Evolutionary conservation across 83 land plant genomes (phyloP).

Genomic region (Diphasiastrum complanatum): DNA sequence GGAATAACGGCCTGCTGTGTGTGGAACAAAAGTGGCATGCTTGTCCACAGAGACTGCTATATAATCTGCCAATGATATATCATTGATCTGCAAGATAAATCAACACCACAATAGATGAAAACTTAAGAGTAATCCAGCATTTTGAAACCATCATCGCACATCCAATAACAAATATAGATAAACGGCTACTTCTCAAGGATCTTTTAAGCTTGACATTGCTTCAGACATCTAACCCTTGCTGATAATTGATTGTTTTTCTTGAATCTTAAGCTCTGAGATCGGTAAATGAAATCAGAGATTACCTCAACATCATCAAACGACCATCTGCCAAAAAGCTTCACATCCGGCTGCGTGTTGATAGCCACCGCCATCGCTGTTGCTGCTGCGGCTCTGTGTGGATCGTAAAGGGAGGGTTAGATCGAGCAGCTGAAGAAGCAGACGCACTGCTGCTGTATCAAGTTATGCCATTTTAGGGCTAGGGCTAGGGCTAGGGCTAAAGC

Average conservation of each 20-base stretch:
- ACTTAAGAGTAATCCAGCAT: background rate
- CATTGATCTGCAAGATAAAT: constrained; percentile 33
- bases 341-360: constrained; percentile 23
- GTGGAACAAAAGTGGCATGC: constrained; percentile 64
- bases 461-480: no score
- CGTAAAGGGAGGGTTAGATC: no score
- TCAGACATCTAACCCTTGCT: background rate
- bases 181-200: no score
- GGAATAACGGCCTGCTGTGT: constrained; percentile 68
- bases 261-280: background rate
- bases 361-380: background rate
- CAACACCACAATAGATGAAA: background rate
- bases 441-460: no score
- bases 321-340: constrained; percentile 62
- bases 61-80: constrained; percentile 56
- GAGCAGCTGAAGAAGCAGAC: no score
- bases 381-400: no score
- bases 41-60: constrained; percentile 45
- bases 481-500: no score
- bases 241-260: background rate
- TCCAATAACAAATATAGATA: background rate
- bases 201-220: no score
- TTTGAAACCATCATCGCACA: background rate
- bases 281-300: background rate
- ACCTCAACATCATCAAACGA: constrained; percentile 51